A percentile compares a stretch with the other conserved stretches of the same genome.
phyloP scores from a whole-genome alignment of 108 stramenopile species.

The Fragilaria radians region DNA sequence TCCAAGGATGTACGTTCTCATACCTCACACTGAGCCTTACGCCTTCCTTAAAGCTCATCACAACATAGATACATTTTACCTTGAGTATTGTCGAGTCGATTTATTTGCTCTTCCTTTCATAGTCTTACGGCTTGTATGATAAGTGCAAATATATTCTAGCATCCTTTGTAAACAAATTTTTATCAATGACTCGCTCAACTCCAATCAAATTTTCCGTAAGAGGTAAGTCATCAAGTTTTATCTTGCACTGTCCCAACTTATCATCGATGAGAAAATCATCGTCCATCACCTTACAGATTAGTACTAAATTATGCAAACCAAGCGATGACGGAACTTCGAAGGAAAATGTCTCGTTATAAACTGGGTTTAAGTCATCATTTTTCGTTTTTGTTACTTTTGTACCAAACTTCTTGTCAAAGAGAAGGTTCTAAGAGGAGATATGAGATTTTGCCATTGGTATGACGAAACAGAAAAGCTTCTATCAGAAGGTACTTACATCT shows the following conservation, averaged over 20 bases:
- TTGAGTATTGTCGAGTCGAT: no score
- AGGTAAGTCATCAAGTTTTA: conserved; percentile 31
- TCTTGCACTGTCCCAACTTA: conserved; percentile 26
- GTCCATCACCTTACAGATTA: conserved; percentile 34
- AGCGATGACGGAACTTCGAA: conserved; percentile 32
- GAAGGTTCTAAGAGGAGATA: no score
- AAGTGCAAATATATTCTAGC: conserved; percentile 19
- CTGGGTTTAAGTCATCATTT: conserved; percentile 43
- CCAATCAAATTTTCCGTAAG: conserved; percentile 11
- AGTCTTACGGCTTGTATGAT: no score
- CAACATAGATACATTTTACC: no score
- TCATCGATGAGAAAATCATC: conserved; percentile 43
- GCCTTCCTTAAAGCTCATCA: no score
- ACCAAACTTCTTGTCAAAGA: conserved; percentile 34
- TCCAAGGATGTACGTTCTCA: no score
- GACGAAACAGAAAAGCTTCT: no score
- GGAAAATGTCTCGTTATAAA: conserved; percentile 32
- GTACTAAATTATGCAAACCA: conserved; percentile 51
- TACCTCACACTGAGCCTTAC: no score
- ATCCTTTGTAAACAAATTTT: conserved; percentile 27
- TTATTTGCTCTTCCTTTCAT: no score
- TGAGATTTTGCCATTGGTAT: no score
- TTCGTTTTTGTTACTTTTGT: conserved; percentile 25
- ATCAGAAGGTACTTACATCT: no score
- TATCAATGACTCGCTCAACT: conserved; percentile 18